Conservation (phyloP, 129 eudicot genomes). For the Gnaphalium uliginosum region DNA sequence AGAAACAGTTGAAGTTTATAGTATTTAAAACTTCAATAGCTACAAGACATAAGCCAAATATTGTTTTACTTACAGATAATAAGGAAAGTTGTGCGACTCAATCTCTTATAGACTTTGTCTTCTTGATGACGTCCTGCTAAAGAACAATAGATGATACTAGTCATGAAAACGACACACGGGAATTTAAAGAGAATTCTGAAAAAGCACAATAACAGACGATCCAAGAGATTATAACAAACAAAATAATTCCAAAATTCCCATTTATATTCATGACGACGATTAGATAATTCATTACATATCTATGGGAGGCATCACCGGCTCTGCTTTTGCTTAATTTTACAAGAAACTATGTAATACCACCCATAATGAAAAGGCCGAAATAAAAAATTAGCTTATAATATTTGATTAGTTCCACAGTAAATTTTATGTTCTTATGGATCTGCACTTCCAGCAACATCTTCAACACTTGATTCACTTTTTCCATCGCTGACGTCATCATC, state of each 20-base stretch:
- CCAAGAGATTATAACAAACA: neutral
- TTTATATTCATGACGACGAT: conserved; percentile 31
- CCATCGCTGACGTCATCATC: conserved; percentile 60
- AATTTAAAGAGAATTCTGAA: neutral
- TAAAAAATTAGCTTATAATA: conserved; percentile 8
- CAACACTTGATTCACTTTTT: conserved; percentile 58
- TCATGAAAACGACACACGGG: neutral
- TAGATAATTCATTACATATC: conserved; percentile 38
- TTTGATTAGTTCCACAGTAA: neutral
- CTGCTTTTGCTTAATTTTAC: conserved; percentile 41
- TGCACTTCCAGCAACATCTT: conserved; percentile 60
- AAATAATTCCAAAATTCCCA: conserved; percentile 20
- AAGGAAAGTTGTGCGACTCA: conserved; percentile 11
- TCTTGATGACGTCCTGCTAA: conserved; percentile 21
- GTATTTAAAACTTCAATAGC: neutral
- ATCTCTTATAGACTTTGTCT: conserved; percentile 25
- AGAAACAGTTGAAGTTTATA: conserved; percentile 14
- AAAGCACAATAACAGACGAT: neutral
- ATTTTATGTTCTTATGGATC: conserved; percentile 43
- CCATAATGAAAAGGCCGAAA: conserved; percentile 22
- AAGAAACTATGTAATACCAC: conserved; percentile 43
- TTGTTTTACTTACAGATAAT: conserved; percentile 19
- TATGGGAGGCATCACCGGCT: conserved; percentile 30
- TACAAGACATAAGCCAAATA: conserved; percentile 18
- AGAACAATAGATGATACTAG: conserved; percentile 24